These are phyloP conservation scores for Mycena kentingensis DNA, from an alignment of 768 basidiomycete genomes.

Conservation along the genomic window DNA sequence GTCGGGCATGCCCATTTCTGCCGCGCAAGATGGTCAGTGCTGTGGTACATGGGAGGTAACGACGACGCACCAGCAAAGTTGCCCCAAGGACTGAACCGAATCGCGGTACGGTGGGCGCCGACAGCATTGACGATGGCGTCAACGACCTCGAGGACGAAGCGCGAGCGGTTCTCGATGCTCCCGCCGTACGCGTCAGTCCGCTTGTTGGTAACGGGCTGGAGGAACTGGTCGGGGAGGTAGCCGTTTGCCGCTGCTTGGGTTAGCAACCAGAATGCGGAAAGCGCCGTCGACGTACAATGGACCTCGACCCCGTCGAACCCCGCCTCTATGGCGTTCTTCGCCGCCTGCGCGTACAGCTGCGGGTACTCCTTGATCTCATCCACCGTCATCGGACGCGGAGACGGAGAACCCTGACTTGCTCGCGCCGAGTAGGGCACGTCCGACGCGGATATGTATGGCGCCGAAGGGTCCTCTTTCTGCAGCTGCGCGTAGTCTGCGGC, in stretches of 20 bases:
- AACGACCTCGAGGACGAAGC: neutral
- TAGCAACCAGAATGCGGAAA: neutral
- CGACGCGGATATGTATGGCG: constrained; percentile 29
- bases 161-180: neutral
- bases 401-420: neutral
- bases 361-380: neutral
- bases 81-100: neutral
- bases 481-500: constrained; percentile 14
- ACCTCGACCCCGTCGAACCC: neutral
- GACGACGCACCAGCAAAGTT: neutral
- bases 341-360: neutral
- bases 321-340: neutral
- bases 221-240: neutral
- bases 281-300: neutral
- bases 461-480: constrained; percentile 33
- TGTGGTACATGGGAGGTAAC: neutral
- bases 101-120: neutral
- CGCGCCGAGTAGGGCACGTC: constrained; percentile 5
- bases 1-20: constrained; percentile 7
- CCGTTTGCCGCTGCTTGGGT: neutral
- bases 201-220: neutral
- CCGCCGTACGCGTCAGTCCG: neutral
- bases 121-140: neutral
- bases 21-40: constrained; percentile 1
- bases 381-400: neutral